Evolutionary conservation across 1,284 basidiomycete genomes (phyloP).

Genomic region (Ceratobasidium sp.): DNA sequence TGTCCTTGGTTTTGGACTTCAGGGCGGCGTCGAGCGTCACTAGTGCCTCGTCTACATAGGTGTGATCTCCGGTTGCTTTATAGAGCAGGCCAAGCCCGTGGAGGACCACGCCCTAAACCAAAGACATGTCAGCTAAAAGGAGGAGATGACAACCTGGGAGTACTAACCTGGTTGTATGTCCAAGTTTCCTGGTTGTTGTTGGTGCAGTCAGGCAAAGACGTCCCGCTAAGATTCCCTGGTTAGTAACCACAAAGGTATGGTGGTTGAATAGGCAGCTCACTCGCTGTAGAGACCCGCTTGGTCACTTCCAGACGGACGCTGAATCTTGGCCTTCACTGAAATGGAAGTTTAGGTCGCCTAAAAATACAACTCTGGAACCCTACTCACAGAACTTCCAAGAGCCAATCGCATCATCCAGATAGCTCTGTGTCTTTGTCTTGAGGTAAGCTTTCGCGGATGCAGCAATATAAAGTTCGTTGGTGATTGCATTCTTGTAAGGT

Average conservation of each 20-base stretch:
- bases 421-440: constrained; percentile 55
- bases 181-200: constrained; percentile 27
- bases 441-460: constrained; percentile 62
- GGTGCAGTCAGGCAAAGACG: constrained; percentile 9
- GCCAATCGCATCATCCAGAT: constrained; percentile 60
- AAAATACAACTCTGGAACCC: neutral
- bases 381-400: constrained; percentile 30
- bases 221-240: neutral
- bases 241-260: neutral
- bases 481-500: constrained; percentile 68
- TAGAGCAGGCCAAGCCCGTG: constrained; percentile 16
- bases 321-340: constrained; percentile 17
- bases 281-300: constrained; percentile 6
- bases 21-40: constrained; percentile 10
- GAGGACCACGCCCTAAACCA: constrained; percentile 4
- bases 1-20: constrained; percentile 1
- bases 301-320: neutral
- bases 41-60: constrained; percentile 13
- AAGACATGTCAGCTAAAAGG: neutral
- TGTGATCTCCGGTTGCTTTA: constrained; percentile 9
- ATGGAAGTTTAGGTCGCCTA: neutral
- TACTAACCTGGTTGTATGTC: constrained; percentile 15
- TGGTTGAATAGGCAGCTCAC: neutral
- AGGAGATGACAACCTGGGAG: neutral
- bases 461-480: constrained; percentile 65